Base-by-base conservation (phyloP, 116 monocot species). In the Iris pallida region DNA sequence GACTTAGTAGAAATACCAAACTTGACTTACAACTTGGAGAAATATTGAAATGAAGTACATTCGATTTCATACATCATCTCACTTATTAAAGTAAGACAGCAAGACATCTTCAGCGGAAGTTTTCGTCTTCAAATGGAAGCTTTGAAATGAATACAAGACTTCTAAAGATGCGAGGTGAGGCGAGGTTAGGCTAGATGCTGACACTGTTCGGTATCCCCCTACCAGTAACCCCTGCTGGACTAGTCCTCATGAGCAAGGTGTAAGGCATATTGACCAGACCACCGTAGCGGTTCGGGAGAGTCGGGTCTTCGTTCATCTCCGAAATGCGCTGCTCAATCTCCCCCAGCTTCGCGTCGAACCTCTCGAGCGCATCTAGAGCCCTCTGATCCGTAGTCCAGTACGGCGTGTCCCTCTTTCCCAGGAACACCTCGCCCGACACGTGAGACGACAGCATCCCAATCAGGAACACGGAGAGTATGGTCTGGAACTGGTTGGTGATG, bases 401-500 rank as follows among this genome's bases (percentile, higher is more conserved):
- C 5, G 70, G 55, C 42, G 72, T 53, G 55, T 63, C 72, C 18
- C 72, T 8, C 42, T 63, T 53, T 7, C 90, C 90, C 12, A 90
- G 79, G 60, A 86, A 90, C 49, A 88, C 81, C 84, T 88, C 88
- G 58, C 85, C 89, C 2, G 90, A 85, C 8, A 80, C 66, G 68
- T 88, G 92, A 44, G 73, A 47, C 48, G 88, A 88, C 43, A 92
- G 64, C 3, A 92, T 80, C 73, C 84, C 84, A 47, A 88, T 81
- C 16, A 88, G 71, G 0, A 84, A 76, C 1, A 88, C 53, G 1
- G 76, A 81, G 10, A 75, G 9, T 15, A 88, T 73, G 8, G 76
- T 79, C 54, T 79, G 81, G 6, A 76, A 7, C 57, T 84, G 69
- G 59, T 71, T 81, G 4, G 88, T 84, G 44, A 88, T 81, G 42